Base-by-base conservation (phyloP, 768 basidiomycete species). In the Galerina marginata region DNA sequence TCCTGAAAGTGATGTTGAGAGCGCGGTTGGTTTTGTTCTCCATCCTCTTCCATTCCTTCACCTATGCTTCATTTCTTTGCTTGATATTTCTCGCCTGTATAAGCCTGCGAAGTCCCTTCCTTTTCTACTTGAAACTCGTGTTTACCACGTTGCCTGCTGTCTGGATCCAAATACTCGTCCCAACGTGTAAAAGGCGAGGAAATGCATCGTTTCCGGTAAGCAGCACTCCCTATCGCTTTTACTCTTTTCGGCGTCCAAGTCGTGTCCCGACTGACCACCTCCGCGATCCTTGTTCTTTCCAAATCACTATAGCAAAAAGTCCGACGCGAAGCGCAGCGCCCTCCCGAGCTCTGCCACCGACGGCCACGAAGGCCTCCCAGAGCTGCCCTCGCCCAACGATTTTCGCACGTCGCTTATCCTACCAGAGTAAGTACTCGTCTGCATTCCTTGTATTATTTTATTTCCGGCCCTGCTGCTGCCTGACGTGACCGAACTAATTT, bases 181-280 rank as follows among this genome's bases (percentile, higher is more conserved):
- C 80, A 88, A 85, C 90, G 88, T 91, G 89, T 84, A 80, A 76
- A 77, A 86, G 86, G 81, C 84, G 83, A 88, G 86, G 83, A 53
- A 70, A 92, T 93, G 91, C 79, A 90, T 81, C 89, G 89, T 69
- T 90, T 93, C 77, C 92, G 92, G 92, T 91, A 81, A 79, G 90
- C 72, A 62, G 71, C 65, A 20, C 59, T 47, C 49, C 59, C 38
- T 60, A 52, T 44, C 59, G 58, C 55, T 67, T 61, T 63, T 25
- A 20, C 20, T 6, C 33, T 25, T 14, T 53, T 53, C 47, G 47
- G 56, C 26, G 38, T 48, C 39, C 47, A 48, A 48, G 40, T 48
- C 42, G 51, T 23, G 38, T 40, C 42, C 47, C 33, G 37, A 42
- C 56, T 57, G 38, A 29, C 56, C 39, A 54, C 58, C 44, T 59